Conservation (phyloP, 495 filamentous ascomycete species). For the Jackrogersella multiformis region DNA sequence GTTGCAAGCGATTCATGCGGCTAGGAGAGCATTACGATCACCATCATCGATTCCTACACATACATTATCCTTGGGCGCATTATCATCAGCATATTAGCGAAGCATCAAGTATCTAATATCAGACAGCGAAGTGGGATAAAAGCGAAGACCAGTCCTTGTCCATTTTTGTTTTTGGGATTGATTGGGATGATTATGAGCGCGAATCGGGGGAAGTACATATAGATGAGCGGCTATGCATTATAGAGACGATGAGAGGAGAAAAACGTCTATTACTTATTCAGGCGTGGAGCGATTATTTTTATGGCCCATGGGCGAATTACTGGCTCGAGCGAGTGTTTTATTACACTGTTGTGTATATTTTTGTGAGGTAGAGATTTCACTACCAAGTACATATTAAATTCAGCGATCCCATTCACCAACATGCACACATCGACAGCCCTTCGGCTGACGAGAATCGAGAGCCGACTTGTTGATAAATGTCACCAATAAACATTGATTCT, state of each 20-base stretch:
- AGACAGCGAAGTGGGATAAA: constrained; percentile 22
- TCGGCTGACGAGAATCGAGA: too few relatives aligned
- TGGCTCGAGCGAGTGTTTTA: neutral
- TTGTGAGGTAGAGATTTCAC: constrained; percentile 19
- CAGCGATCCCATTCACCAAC: constrained; percentile 1
- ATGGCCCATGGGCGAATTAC: neutral
- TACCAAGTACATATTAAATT: constrained; percentile 33
- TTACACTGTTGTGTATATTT: constrained; percentile 30
- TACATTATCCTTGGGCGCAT: neutral
- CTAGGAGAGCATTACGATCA: neutral
- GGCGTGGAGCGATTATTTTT: constrained; percentile 1
- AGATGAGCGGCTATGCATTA: constrained; percentile 24
- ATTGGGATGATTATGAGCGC: constrained; percentile 9
- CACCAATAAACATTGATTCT: too few relatives aligned
- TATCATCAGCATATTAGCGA: constrained; percentile 6
- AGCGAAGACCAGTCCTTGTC: constrained; percentile 12
- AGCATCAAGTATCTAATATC: constrained; percentile 7
- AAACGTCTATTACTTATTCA: constrained; percentile 3
- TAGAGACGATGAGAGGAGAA: constrained; percentile 14
- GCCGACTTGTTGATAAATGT: too few relatives aligned
- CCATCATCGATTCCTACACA: constrained; percentile 8
- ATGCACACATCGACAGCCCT: neutral
- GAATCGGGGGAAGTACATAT: constrained; percentile 12
- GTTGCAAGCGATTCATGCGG: neutral
- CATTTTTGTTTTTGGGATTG: constrained; percentile 4